These are phyloP conservation scores for Trichosporon sp. DNA, from an alignment of 1,284 basidiomycete genomes.

Conservation along the genomic window DNA sequence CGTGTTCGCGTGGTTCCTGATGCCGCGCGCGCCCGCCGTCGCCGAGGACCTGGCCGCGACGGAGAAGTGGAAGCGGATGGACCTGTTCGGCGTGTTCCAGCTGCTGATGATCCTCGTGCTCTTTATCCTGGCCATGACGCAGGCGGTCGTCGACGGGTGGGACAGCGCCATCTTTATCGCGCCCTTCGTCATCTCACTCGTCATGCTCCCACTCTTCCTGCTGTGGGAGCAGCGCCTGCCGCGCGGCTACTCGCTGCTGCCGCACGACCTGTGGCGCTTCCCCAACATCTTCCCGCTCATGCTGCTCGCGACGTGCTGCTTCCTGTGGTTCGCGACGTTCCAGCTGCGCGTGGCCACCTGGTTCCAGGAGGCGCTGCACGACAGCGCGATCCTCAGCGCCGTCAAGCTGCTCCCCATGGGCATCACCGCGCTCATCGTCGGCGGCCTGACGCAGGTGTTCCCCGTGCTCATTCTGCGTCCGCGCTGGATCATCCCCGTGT, in stretches of 20 bases:
- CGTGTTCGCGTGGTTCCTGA: conserved; percentile 35
- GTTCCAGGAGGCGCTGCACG: conserved; percentile 38
- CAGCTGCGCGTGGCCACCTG: conserved; percentile 47
- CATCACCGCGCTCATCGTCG: conserved; percentile 41
- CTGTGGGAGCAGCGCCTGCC: conserved; percentile 36
- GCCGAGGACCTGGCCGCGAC: conserved; percentile 34
- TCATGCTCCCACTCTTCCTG: conserved; percentile 21
- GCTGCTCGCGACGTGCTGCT: conserved; percentile 33
- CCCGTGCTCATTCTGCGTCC: conserved; percentile 42
- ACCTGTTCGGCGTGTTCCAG: conserved; percentile 40
- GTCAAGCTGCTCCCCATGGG: conserved; percentile 47
- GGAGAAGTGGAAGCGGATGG: conserved; percentile 47
- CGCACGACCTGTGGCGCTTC: conserved; percentile 42
- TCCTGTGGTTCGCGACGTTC: conserved; percentile 35
- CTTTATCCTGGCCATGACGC: conserved; percentile 48
- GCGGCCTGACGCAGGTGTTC: conserved; percentile 30
- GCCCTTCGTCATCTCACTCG: conserved; percentile 33
- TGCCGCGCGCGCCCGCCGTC: conserved; percentile 42
- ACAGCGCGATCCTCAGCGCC: conserved; percentile 42
- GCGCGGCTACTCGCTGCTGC: conserved; percentile 41
- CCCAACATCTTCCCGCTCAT: conserved; percentile 47
- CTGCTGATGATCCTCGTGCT: conserved; percentile 38
- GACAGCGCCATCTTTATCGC: conserved; percentile 43
- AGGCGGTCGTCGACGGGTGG: conserved; percentile 41
- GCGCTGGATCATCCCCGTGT: conserved; percentile 36